These are phyloP conservation scores for Elongisporangium prolatum DNA, from an alignment of 352 stramenopile genomes.

Conservation along the genomic window DNA sequence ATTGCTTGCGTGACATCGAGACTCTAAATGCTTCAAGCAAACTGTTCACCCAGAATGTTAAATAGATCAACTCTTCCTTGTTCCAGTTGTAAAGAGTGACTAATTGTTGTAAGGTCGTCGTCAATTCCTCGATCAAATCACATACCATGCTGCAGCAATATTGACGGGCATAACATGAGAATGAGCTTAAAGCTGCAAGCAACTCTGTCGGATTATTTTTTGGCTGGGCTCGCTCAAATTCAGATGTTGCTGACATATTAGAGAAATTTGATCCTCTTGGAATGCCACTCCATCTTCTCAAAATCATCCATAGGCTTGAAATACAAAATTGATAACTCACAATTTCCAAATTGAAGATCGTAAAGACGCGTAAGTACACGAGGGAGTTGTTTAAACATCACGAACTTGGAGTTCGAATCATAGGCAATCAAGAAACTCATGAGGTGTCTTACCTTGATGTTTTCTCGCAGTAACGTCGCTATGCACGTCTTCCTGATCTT, in stretches of 20 bases:
- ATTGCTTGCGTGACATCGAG: no score
- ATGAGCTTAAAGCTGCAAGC: conserved; percentile 1
- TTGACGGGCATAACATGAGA: neutral
- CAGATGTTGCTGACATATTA: conserved; percentile 6
- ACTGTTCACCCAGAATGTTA: no score
- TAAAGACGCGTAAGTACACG: conserved; percentile 7
- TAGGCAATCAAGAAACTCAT: conserved; percentile 6
- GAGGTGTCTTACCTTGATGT: conserved; percentile 5
- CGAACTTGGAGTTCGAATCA: conserved; percentile 2
- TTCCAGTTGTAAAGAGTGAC: no score
- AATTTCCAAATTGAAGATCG: conserved; percentile 7
- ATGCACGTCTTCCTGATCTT: conserved; percentile 1
- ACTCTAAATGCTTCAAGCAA: no score
- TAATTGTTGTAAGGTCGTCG: no score
- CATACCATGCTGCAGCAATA: neutral
- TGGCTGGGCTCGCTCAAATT: neutral
- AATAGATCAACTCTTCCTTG: no score
- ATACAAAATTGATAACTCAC: conserved; percentile 8
- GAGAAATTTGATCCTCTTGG: conserved; percentile 1
- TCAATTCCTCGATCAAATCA: no score
- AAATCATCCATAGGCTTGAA: neutral
- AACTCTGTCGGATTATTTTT: neutral
- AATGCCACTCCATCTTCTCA: conserved; percentile 5
- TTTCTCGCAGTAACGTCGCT: neutral
- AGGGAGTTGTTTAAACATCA: conserved; percentile 8